phyloP scores from a whole-genome alignment of 2,329 filamentous ascomycete genomes.

The Colletotrichum higginsianum region DNA sequence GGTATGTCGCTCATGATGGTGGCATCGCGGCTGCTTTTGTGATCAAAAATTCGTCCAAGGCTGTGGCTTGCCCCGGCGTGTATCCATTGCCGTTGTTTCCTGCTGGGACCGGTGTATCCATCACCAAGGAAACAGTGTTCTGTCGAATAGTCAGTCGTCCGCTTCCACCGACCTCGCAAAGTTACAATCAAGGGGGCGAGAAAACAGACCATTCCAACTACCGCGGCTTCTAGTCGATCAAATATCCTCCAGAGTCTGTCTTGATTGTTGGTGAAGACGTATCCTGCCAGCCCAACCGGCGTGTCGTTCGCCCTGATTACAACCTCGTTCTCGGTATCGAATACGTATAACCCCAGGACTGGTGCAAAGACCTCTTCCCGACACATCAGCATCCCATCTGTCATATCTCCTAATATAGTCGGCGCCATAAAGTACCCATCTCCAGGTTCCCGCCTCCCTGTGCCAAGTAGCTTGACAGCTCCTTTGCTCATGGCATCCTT shows the following conservation, averaged over 20 bases:
- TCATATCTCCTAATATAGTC: constrained; percentile 80
- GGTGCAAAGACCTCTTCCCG: constrained; percentile 84
- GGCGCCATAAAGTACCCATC: constrained; percentile 80
- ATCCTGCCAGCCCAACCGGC: constrained; percentile 81
- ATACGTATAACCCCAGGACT: constrained; percentile 79
- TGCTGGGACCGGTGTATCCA: constrained; percentile 13
- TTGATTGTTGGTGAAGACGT: constrained; percentile 74
- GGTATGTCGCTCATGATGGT: background rate
- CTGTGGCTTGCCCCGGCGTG: constrained; percentile 9
- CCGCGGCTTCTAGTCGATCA: constrained; percentile 72
- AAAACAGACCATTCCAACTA: constrained; percentile 68
- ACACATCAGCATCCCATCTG: constrained; percentile 74
- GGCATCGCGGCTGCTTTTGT: constrained; percentile 36
- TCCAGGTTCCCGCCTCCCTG: constrained; percentile 67
- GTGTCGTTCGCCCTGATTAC: constrained; percentile 76
- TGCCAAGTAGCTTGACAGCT: constrained; percentile 72
- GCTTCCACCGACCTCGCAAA: background rate
- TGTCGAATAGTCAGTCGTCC: constrained; percentile 10
- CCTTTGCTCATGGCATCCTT: constrained; percentile 75
- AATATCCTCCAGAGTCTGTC: constrained; percentile 59
- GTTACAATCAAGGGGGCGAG: background rate
- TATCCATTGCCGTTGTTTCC: constrained; percentile 29
- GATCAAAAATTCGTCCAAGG: constrained; percentile 35
- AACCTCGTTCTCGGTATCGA: constrained; percentile 80
- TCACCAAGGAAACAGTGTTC: constrained; percentile 35